Percentiles rank a stretch among this genome's conserved stretches.
These are phyloP conservation scores for Neurospora tetrasperma DNA, from an alignment of 495 filamentous ascomycete genomes.

Conservation along the genomic window DNA sequence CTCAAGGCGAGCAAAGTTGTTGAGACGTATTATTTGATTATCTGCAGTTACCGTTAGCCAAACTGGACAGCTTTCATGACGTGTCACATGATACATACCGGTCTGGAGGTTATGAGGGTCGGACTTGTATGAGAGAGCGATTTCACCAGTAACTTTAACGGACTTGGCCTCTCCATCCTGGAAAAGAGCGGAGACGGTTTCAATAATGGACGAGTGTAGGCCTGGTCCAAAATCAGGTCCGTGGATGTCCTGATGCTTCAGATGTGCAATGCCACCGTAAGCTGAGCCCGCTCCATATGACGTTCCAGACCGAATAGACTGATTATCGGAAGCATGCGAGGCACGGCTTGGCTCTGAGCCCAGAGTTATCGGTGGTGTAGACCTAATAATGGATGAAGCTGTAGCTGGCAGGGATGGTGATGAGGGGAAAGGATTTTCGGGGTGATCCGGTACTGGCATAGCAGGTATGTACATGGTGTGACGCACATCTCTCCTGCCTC, in stretches of 20 bases:
- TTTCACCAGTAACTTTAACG: constrained; percentile 74
- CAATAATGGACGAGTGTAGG: constrained; percentile 82
- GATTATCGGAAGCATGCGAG: constrained; percentile 72
- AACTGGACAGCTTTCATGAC: neutral
- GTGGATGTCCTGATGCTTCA: constrained; percentile 74
- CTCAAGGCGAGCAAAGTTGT: constrained; percentile 84
- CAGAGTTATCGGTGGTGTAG: constrained; percentile 33
- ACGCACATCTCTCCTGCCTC: constrained; percentile 83
- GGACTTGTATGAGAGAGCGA: constrained; percentile 77
- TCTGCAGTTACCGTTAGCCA: constrained; percentile 20
- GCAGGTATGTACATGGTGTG: constrained; percentile 72
- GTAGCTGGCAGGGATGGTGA: constrained; percentile 34
- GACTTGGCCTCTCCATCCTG: constrained; percentile 60
- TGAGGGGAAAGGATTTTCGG: constrained; percentile 35
- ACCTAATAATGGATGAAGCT: constrained; percentile 23
- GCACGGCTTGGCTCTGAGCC: constrained; percentile 42
- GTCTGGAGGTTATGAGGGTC: constrained; percentile 28
- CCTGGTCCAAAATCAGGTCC: constrained; percentile 59
- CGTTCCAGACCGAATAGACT: constrained; percentile 80
- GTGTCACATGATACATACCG: constrained; percentile 12
- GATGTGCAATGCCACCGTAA: constrained; percentile 38
- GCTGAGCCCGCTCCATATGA: constrained; percentile 46
- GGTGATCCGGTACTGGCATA: constrained; percentile 28
- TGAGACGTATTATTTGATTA: constrained; percentile 65
- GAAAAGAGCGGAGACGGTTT: constrained; percentile 80